Conservation (phyloP, 1,284 basidiomycete genomes). For the Mycena sp. region DNA sequence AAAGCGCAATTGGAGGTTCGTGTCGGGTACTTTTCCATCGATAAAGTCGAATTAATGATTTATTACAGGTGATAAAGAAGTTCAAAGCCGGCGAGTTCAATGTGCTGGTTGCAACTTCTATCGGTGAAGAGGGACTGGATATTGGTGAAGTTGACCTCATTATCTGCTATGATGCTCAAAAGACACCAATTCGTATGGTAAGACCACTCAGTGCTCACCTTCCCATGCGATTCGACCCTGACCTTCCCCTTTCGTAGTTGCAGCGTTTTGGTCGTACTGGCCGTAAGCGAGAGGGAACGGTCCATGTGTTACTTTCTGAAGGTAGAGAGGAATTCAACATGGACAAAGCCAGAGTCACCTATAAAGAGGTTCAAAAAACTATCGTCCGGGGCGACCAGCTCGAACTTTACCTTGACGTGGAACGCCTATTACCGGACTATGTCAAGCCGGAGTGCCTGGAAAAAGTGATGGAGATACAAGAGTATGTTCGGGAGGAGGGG, state of each 20-base stretch:
- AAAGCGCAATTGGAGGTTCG: slow-evolving; percentile 89
- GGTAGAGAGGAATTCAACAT: slow-evolving; percentile 93
- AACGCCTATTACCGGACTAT: slow-evolving; percentile 84
- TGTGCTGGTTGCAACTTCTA: slow-evolving; percentile 94
- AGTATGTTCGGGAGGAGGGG: slow-evolving; percentile 68
- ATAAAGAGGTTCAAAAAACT: slow-evolving; percentile 90
- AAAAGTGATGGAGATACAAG: slow-evolving; percentile 82
- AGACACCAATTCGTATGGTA: slow-evolving; percentile 96
- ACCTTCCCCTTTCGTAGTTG: slow-evolving; percentile 61
- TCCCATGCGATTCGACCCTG: not conserved
- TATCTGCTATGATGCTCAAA: slow-evolving; percentile 96
- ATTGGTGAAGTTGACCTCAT: slow-evolving; percentile 99
- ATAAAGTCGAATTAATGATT: slow-evolving; percentile 23
- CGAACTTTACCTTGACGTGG: slow-evolving; percentile 93
- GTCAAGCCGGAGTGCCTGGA: slow-evolving; percentile 83
- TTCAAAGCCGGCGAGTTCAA: slow-evolving; percentile 94
- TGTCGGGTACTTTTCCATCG: not conserved
- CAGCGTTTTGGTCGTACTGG: slow-evolving; percentile 98
- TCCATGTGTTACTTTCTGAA: slow-evolving; percentile 94
- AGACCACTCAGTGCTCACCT: too few relatives aligned
- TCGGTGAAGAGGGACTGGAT: slow-evolving; percentile 99
- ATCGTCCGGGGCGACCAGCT: slow-evolving; percentile 89
- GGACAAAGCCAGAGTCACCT: slow-evolving; percentile 89
- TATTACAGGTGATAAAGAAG: slow-evolving; percentile 76
- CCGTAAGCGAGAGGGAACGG: slow-evolving; percentile 89